phyloP scores from a whole-genome alignment of 2,329 filamentous ascomycete genomes.

The Fusarium citri region DNA sequence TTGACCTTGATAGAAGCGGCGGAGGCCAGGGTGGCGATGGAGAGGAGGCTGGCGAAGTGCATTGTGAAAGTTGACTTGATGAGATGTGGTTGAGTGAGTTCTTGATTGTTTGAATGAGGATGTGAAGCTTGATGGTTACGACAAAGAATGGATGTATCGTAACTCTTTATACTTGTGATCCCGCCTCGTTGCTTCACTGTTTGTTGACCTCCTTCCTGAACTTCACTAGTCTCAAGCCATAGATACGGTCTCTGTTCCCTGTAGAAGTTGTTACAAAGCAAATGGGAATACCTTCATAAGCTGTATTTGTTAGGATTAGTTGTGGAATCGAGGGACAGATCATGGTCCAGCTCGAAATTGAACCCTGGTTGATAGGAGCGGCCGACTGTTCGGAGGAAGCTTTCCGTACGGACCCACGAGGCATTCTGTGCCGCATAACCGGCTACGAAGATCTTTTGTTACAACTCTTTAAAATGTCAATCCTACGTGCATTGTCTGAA shows the following conservation, averaged over 20 bases:
- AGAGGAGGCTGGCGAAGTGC: constrained; percentile 1
- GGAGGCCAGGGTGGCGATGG: not conserved
- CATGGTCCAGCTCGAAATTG: not conserved
- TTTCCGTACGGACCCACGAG: not conserved
- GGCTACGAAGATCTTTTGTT: not conserved
- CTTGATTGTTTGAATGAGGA: not conserved
- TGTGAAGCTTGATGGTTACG: not conserved
- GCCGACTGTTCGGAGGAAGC: not conserved
- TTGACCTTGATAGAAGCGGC: constrained; percentile 14
- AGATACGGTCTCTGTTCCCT: not conserved
- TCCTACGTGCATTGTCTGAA: not conserved
- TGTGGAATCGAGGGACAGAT: not conserved
- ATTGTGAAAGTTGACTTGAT: not conserved
- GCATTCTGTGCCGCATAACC: not conserved
- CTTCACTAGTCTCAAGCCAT: not conserved
- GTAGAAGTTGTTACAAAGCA: not conserved
- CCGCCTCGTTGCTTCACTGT: not conserved
- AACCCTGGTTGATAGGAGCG: not conserved
- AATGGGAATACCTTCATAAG: not conserved
- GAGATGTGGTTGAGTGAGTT: rapidly evolving
- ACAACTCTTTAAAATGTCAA: too few relatives aligned
- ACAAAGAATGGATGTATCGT: rapidly evolving
- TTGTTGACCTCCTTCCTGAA: not conserved
- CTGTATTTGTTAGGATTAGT: too few relatives aligned
- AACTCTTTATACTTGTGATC: not conserved